These are phyloP conservation scores for Jimgerdemannia lactiflua DNA, from an alignment of 192 early-diverging fungal species.

Conservation along the genomic window DNA sequence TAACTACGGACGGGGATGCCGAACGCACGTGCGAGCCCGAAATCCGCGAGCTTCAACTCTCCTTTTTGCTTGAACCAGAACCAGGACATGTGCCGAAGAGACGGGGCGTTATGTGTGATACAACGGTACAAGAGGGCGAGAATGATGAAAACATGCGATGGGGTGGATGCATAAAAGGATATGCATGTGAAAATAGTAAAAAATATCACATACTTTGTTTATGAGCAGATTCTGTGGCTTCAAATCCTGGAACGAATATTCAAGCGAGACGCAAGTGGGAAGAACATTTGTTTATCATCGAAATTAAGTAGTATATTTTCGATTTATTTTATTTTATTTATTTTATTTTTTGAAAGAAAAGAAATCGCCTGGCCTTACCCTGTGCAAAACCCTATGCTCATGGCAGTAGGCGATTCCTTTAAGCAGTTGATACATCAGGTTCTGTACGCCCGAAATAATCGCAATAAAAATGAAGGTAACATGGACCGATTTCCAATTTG, in stretches of 20 bases:
- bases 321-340: too few species aligned
- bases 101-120: too few species aligned
- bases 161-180: neutral
- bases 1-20: conserved; percentile 91
- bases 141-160: neutral
- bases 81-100: neutral
- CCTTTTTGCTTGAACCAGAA: conserved; percentile 42
- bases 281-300: too few species aligned
- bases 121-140: too few species aligned
- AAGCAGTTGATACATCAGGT: conserved; percentile 97
- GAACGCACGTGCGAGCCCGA: conserved; percentile 95
- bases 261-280: neutral
- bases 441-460: conserved; percentile 36
- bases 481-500: too few species aligned
- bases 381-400: conserved; percentile 91
- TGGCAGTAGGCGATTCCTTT: conserved; percentile 98
- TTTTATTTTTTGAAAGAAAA: neutral
- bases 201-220: conserved; percentile 62
- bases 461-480: neutral
- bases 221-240: conserved; percentile 94
- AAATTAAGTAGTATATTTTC: too few species aligned
- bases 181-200: neutral
- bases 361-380: conserved; percentile 46
- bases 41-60: conserved; percentile 86
- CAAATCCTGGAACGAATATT: conserved; percentile 52